Base-by-base conservation (phyloP, 148 eudicot genomes). In the Camellia granthamiana region DNA sequence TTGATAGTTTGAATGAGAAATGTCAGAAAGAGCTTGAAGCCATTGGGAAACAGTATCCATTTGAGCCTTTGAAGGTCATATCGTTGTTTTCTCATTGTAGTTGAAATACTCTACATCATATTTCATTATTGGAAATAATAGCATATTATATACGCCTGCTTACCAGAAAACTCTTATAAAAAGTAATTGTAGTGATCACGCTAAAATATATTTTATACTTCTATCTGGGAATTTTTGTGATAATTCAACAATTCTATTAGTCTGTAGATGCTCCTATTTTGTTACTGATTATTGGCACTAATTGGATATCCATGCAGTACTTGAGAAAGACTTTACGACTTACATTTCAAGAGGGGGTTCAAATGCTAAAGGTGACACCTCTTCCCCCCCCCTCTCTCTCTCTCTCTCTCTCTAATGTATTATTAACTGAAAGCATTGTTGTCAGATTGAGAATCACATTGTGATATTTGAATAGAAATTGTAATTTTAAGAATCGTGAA, bases 341-440 rank as follows among this genome's bases (percentile, higher is more conserved):
- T 81, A 90, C 97, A 8, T 95, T 95, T 81, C 90, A 86, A 88
- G 97, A 92, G 83, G 99, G 99, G 30, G 80, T 95, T 66, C 85
- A 93, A 84, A 90, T 95, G 94, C 91, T 93, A 13, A 91, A 92
- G 99, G 99, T 91, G 70, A 78, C 80, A 19, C 15, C 8, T 64
- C 42, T 38, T 4, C 30, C 43, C 30, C 5, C 1, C 7, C 41
- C 46, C 7, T 19, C 46, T 38, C 58, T 0, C 30, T 23, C 30
- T 23, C 30, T 23, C 30, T 5, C 23, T 60, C 51, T 12, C n/a
- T 23, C 8, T 7, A 55, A 43, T 51, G 58, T 18, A 19, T 5
- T n/a, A 38, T 75, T 46, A 23, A 23, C 30, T 23, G 30, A 23
- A 23, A 23, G 30, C 30, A 23, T 23, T 23, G 30, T 23, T 23